Conservation (phyloP, 1,139 yeast genomes). For the Suhomyces bokatorum region DNA sequence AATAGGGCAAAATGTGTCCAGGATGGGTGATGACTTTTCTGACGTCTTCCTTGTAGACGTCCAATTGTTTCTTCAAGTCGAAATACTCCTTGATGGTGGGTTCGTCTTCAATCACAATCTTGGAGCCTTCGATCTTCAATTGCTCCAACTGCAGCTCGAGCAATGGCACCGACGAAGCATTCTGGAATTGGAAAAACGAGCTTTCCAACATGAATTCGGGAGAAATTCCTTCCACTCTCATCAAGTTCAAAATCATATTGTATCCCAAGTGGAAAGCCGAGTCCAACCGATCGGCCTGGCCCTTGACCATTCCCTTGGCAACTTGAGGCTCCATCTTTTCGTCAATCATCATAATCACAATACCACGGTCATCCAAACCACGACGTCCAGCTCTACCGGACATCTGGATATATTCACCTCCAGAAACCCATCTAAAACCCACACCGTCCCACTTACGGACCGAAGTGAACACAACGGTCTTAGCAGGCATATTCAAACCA, state of each 20-base stretch:
- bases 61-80: slow-evolving; percentile 72
- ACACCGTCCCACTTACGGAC: slow-evolving; percentile 98
- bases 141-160: slow-evolving; percentile 66
- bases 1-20: slow-evolving; percentile 74
- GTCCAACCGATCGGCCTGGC: slow-evolving; percentile 94
- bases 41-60: slow-evolving; percentile 71
- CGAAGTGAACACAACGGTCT: slow-evolving; percentile 95
- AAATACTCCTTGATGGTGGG: slow-evolving; percentile 74
- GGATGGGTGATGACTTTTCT: slow-evolving; percentile 91
- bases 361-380: slow-evolving; percentile 98
- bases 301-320: slow-evolving; percentile 99
- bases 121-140: slow-evolving; percentile 49
- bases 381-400: slow-evolving; percentile 99
- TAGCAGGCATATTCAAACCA: slow-evolving; percentile 98
- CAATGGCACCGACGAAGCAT: slow-evolving; percentile 83
- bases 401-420: slow-evolving; percentile 99
- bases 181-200: slow-evolving; percentile 94
- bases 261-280: slow-evolving; percentile 97
- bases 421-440: slow-evolving; percentile 97
- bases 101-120: slow-evolving; percentile 74
- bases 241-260: slow-evolving; percentile 91
- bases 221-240: slow-evolving; percentile 97
- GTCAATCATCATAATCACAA: slow-evolving; percentile 98
- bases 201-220: slow-evolving; percentile 96
- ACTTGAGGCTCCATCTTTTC: slow-evolving; percentile 99